These are phyloP conservation scores for Botryosphaeria agaves DNA, from an alignment of 2,329 filamentous ascomycete species.

Conservation along the genomic window DNA sequence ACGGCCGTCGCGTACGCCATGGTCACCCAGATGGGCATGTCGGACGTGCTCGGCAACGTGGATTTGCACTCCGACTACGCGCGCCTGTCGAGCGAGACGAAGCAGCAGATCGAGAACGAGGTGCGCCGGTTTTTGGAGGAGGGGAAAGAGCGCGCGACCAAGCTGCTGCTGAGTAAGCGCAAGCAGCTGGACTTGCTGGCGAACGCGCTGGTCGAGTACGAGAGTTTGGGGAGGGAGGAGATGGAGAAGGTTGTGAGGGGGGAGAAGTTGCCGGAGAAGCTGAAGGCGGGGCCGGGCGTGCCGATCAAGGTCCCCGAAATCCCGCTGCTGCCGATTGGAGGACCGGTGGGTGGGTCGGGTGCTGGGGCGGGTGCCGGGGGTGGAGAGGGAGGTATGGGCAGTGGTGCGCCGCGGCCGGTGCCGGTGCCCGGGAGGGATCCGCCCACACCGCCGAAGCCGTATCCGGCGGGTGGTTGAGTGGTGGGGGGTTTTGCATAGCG, in stretches of 20 bases:
- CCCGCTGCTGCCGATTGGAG: background rate
- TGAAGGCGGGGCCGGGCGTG: constrained; percentile 37
- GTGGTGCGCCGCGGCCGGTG: too few species aligned
- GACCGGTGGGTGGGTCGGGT: background rate
- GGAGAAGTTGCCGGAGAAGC: constrained; percentile 57
- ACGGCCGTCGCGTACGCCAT: constrained; percentile 73
- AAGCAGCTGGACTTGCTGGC: constrained; percentile 78
- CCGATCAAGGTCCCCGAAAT: constrained; percentile 52
- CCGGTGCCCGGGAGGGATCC: background rate
- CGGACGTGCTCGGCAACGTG: constrained; percentile 69
- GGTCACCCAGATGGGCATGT: constrained; percentile 85
- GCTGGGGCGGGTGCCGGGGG: background rate
- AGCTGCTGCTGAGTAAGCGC: constrained; percentile 55
- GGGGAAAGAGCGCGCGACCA: constrained; percentile 54
- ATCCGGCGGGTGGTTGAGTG: background rate
- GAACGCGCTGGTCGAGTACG: constrained; percentile 81
- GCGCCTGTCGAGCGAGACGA: constrained; percentile 68
- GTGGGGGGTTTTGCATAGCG: background rate
- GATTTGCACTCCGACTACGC: constrained; percentile 72
- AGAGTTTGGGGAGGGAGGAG: constrained; percentile 77
- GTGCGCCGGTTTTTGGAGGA: constrained; percentile 74
- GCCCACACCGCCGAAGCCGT: background rate
- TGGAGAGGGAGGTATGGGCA: background rate
- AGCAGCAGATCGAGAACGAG: constrained; percentile 72
- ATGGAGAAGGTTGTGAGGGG: constrained; percentile 81